Base-by-base conservation (phyloP, 2,329 filamentous ascomycete genomes). In the Magnaporthiopsis incrustans region DNA sequence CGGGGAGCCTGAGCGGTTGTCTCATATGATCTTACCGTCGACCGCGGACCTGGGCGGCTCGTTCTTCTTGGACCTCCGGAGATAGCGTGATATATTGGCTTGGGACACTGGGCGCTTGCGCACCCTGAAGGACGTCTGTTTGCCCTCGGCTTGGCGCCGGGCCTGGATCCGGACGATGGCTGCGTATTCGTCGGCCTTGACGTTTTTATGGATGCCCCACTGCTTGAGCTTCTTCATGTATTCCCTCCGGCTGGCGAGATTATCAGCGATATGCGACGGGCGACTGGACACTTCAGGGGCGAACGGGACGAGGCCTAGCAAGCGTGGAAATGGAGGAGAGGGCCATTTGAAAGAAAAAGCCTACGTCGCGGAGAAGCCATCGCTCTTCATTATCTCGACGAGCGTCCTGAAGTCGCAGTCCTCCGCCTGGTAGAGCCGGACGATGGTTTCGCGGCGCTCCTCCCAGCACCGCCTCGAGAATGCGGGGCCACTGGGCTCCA, bases 161-260 rank as follows among this genome's bases (percentile, higher is more conserved):
- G 60, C 18, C 14, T 53, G 60, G 22, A 62, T 57, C 26, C 44
- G 60, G 11, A 62, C 38, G 30, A 62, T 62, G 1, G 38, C 60
- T 8, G 50, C 38, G 11, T 62, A 62, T 44, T 62, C 38, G 10
- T 62, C 38, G 18, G 38, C 60, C 25, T 62, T 62, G 60, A 62
- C 30, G 8, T 62, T 62, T 27, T 62, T 62, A 6, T 25, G 38
- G 3, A 62, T n/a, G 3, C 44, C 44, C 60, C 35, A 62, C 25
- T n/a, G 60, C 12, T 62, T 56, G 18, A 62, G 26, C 38, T 53
- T 35, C 6, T 32, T 62, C 60, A 53, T 62, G 44, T 53, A 62
- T 5, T 62, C 35, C n/a, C 50, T 62, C 25, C 44, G 35, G 18
- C 60, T 62, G 27, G 14, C 35, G 35, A 6, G 14, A 18, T 18